phyloP scores from a whole-genome alignment of 2,329 filamentous ascomycete genomes.

The Venturia aucupariae region DNA sequence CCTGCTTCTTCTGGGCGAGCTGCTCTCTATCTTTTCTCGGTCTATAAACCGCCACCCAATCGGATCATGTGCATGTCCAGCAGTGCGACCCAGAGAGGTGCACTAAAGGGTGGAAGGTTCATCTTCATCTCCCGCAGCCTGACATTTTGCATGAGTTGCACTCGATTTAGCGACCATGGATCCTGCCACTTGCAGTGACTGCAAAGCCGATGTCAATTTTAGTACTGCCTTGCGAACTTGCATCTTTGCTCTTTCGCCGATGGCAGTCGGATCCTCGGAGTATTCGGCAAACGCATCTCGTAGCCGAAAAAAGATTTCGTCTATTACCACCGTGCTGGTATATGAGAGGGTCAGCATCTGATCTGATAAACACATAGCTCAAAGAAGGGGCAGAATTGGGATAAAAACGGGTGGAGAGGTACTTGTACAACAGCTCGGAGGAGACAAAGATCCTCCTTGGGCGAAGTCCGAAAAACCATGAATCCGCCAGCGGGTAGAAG shows the following conservation, averaged over 20 bases:
- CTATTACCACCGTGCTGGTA: slow-evolving; percentile 31
- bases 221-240: background rate
- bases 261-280: background rate
- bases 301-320: background rate
- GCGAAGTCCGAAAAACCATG: no score
- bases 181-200: background rate
- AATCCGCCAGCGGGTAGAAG: no score
- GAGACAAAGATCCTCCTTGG: no score
- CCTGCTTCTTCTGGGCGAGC: slow-evolving; percentile 4
- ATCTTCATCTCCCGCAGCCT: background rate
- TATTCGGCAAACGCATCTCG: background rate
- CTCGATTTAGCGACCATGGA: background rate
- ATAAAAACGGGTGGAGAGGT: no score
- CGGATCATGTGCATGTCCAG: no score
- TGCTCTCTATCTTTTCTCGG: slow-evolving; percentile 1
- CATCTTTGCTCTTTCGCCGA: background rate
- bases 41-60: no score
- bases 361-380: no score
- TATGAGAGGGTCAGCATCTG: no score
- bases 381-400: no score
- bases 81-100: no score
- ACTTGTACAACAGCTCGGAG: no score
- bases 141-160: background rate
- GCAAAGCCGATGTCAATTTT: background rate
- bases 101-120: no score